phyloP scores from a whole-genome alignment of 495 filamentous ascomycete species.

The Penicillium canescens region DNA sequence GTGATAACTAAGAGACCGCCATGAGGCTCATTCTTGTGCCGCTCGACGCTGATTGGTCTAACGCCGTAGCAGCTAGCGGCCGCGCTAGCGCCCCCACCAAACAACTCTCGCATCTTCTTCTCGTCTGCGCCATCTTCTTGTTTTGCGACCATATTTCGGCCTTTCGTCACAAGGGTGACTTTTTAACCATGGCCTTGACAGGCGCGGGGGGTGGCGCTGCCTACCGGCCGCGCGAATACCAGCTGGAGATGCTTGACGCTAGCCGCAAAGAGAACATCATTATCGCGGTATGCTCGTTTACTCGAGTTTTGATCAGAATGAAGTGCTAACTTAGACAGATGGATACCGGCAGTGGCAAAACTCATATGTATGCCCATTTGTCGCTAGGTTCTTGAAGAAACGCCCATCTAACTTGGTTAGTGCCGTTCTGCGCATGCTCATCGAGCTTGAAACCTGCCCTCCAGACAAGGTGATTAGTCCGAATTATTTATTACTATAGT shows the following conservation, averaged over 20 bases:
- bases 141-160: too few species aligned
- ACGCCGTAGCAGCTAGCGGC: too few species aligned
- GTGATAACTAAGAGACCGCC: too few species aligned
- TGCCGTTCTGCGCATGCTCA: constrained; percentile 73
- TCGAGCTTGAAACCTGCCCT: constrained; percentile 65
- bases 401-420: constrained; percentile 38
- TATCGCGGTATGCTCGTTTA: constrained; percentile 61
- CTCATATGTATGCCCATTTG: constrained; percentile 67
- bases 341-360: constrained; percentile 94
- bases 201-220: constrained; percentile 2
- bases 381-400: not conserved
- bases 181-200: not conserved
- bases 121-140: too few species aligned
- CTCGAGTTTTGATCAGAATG: not conserved
- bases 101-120: too few species aligned
- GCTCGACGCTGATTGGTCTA: too few species aligned
- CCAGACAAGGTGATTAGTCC: constrained; percentile 56
- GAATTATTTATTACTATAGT: not conserved
- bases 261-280: constrained; percentile 81
- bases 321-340: constrained; percentile 53
- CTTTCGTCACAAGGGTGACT: too few species aligned
- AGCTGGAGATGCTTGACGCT: constrained; percentile 86
- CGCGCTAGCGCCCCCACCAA: too few species aligned
- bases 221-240: constrained; percentile 67
- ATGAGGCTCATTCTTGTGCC: too few species aligned